Base-by-base conservation (phyloP, 2,329 filamentous ascomycete species). In the Aotearoamyces nothofagi region DNA sequence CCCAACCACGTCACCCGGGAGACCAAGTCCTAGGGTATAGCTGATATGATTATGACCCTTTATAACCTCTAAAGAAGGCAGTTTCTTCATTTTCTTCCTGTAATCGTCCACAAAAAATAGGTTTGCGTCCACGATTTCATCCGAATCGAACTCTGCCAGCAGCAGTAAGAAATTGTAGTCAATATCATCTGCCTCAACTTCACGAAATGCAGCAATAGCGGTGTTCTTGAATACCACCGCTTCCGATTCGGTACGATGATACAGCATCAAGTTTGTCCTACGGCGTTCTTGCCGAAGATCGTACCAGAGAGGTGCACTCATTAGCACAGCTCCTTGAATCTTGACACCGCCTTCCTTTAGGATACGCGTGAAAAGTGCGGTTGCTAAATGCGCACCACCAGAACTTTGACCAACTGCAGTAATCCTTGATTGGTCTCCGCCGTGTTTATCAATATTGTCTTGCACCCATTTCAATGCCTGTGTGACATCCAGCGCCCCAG, bases 11-110 rank as follows among this genome's bases (percentile, higher is more conserved):
- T 29, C 27, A 22, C 19, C 27, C 9, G 16, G 17, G 5, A 40
- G 27, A 3, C 39, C 39, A n/a, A 41, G 19, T 5, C 31, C 39
- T 11, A 41, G 22, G 7, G 26, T 33, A 22, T 41, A 33, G n/a
- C 33, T 34, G 11, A 39, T 35, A 15, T 40, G 38, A 15, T 41
- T 41, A 8, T 41, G 39, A n/a, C 37, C 37, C 23, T 23, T 31
- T 29, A 40, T 24, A 14, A 40, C 38, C 36, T 40, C 39, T 9
- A 41, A 11, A 17, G 37, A 3, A 10, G 37, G 37, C 33, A 41
- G 2, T 19, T 29, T 33, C 9, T 26, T 19, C 8, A 40, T 32
- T 17, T 29, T 27, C 30, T 32, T 32, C 25, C 31, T 29, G 22
- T 39, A 33, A n/a, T 34, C 37, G 5, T 15, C 26, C n/a, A 40